Evolutionary conservation across 2,329 filamentous ascomycete genomes (phyloP).

Genomic region (Neonectria hederae): DNA sequence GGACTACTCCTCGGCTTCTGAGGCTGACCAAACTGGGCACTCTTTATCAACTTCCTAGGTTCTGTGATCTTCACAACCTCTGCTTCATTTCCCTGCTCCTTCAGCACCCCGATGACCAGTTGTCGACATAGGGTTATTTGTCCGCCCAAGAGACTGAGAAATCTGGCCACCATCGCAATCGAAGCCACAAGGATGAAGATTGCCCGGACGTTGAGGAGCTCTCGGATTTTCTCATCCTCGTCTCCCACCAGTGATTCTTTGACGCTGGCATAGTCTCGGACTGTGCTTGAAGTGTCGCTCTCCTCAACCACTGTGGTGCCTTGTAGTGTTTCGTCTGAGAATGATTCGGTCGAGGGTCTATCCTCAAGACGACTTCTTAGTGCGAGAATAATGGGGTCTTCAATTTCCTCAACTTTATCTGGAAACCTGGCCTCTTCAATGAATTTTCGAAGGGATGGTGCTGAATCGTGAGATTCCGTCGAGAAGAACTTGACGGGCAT

Average conservation of each 20-base stretch:
- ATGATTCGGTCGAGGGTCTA: not conserved
- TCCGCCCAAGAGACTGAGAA: not conserved
- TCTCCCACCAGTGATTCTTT: not conserved
- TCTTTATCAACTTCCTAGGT: not conserved
- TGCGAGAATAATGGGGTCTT: not conserved
- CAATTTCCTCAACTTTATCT: not conserved
- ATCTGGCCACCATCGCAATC: not conserved
- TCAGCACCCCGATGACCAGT: not conserved
- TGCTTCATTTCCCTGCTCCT: not conserved
- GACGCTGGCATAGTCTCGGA: not conserved
- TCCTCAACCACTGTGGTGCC: too few species aligned
- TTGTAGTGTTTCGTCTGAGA: not conserved
- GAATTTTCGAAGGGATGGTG: too few species aligned
- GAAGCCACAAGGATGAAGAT: not conserved
- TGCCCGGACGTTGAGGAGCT: not conserved
- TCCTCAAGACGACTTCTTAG: not conserved
- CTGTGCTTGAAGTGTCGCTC: not conserved
- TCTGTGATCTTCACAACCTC: not conserved
- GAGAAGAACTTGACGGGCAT: conserved; percentile 9
- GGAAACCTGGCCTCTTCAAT: too few species aligned
- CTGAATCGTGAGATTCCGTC: not conserved
- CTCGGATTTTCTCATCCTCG: not conserved
- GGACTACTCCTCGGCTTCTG: not conserved
- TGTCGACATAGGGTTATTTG: not conserved
- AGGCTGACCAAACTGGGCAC: not conserved